Evolutionary conservation across 1,284 basidiomycete species (phyloP).

Genomic region (Tilletia indica): DNA sequence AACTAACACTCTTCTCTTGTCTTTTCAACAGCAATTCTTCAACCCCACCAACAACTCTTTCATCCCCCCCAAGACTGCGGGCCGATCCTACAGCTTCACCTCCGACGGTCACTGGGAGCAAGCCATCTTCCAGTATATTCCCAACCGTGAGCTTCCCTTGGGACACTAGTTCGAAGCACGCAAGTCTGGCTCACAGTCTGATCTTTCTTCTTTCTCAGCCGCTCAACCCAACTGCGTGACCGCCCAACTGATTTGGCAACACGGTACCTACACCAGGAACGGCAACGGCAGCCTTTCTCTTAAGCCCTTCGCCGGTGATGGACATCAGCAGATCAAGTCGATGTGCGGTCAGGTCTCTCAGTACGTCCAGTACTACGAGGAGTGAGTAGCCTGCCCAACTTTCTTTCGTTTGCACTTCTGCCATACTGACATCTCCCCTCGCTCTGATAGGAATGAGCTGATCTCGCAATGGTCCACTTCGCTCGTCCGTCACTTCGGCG

Average conservation of each 20-base stretch:
- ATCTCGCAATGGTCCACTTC: constrained; percentile 15
- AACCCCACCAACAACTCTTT: constrained; percentile 51
- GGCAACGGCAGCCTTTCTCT: constrained; percentile 35
- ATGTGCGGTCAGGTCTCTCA: constrained; percentile 29
- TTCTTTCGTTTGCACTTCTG: too few species aligned
- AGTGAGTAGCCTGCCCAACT: constrained; percentile 21
- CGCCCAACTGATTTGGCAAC: constrained; percentile 53
- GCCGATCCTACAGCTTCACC: constrained; percentile 53
- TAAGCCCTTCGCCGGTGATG: constrained; percentile 36
- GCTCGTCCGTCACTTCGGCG: constrained; percentile 27
- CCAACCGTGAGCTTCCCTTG: constrained; percentile 37
- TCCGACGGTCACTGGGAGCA: constrained; percentile 54
- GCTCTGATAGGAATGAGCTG: background rate
- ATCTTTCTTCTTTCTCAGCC: constrained; percentile 9
- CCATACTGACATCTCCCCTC: background rate
- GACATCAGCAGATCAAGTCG: constrained; percentile 30
- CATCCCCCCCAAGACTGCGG: constrained; percentile 41
- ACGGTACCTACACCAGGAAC: constrained; percentile 49
- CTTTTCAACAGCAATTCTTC: constrained; percentile 38
- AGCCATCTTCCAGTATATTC: constrained; percentile 44
- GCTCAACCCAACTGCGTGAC: constrained; percentile 46
- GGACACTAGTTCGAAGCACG: background rate
- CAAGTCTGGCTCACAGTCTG: background rate
- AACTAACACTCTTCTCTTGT: background rate
- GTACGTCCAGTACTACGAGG: constrained; percentile 31